A percentile compares a stretch with the other conserved stretches of the same genome.
These are phyloP conservation scores for Puccinia triticina DNA, from an alignment of 1,284 basidiomycete genomes.

Conservation along the genomic window DNA sequence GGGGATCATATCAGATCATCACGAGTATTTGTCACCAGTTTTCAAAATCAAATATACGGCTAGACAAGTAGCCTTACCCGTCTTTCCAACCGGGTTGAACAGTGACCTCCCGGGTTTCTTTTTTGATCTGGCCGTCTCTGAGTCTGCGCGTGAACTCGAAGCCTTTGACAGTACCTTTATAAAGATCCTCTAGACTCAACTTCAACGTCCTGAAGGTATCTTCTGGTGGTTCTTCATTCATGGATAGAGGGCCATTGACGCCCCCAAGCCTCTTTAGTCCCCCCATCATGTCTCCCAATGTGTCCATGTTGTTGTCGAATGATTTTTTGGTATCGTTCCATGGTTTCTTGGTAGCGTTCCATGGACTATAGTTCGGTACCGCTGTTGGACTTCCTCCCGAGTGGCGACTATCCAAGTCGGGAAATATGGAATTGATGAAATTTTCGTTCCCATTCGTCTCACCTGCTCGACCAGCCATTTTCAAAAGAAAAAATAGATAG, in stretches of 20 bases:
- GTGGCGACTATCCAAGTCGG: no score
- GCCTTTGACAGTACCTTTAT: constrained; percentile 81
- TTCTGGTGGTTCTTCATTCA: constrained; percentile 63
- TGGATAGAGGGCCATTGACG: not conserved
- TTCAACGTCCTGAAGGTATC: constrained; percentile 78
- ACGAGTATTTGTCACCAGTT: not conserved
- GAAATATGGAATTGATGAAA: not conserved
- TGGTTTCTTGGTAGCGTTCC: no score
- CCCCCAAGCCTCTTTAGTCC: not conserved
- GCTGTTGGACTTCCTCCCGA: no score
- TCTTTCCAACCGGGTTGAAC: constrained; percentile 71
- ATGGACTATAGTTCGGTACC: no score
- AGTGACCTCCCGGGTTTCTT: constrained; percentile 86
- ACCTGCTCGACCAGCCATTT: not conserved
- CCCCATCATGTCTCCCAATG: not conserved
- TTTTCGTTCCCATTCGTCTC: not conserved
- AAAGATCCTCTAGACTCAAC: constrained; percentile 86
- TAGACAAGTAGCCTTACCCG: constrained; percentile 8
- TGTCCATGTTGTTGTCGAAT: no score
- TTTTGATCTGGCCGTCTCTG: constrained; percentile 74
- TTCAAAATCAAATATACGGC: not conserved
- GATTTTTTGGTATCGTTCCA: no score
- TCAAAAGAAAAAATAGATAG: not conserved
- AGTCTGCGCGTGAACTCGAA: constrained; percentile 81
- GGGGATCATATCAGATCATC: not conserved